Base-by-base conservation (phyloP, 2,329 filamentous ascomycete genomes). In the Amylocarpus encephaloides region DNA sequence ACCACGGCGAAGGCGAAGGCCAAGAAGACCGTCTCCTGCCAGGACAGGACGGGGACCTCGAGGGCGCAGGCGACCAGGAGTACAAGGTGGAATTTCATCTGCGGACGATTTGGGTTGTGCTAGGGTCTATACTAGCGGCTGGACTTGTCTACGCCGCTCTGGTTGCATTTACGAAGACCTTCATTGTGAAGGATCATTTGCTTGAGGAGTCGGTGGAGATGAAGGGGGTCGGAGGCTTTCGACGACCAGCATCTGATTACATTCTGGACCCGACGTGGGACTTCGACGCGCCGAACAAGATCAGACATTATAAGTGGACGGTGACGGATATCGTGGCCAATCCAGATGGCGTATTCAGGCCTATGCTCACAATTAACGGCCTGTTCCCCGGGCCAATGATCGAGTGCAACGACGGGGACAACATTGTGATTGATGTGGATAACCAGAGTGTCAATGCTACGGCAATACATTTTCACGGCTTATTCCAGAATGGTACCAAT, bases 401-500 rank as follows among this genome's bases (percentile, higher is more conserved):
- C 41, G 79, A 87, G 56, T 80, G 82, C 54, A 88, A 86, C 57
- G 81, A 86, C 56, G 86, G 85, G 16, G 88, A 93, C 59, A 80
- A 76, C 1, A 66, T 93, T 7, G 66, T 88, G 3, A 79, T 90
- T 39, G 79, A 86, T 30, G 73, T 89, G 45, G 70, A 79, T 57
- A 92, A 92, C 59, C 73, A 77, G 18, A 78, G 85, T 0, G 70
- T 72, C 11, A 86, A 89, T 57, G 77, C 63, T 11, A 65, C 86
- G 0, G 77, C 80, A 6, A 72, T 91, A 5, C 87, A 92, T 63
- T 91, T 86, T 65, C 87, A 92, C 58, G 87, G 87, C 13, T 74
- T 92, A 55, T 88, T 81, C 62, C 85, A 89, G 63, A 87, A 87
- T 57, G 85, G 84, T 10, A 86, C 85, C 0, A 88, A 81, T 51